A percentile compares a stretch with the other conserved stretches of the same genome.
phyloP scores from a whole-genome alignment of 805 yeast species.

The Peterozyma toletana region DNA sequence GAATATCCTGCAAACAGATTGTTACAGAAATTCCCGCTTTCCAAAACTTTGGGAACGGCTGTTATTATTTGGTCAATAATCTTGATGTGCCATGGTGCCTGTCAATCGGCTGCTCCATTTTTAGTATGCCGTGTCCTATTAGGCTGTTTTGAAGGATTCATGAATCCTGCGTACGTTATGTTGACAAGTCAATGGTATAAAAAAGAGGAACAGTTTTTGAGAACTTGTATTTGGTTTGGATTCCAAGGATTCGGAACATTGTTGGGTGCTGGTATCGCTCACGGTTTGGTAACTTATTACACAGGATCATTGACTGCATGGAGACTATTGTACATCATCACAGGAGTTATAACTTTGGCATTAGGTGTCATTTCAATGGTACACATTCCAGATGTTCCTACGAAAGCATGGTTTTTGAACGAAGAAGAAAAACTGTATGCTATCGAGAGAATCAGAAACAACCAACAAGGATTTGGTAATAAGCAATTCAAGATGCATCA shows the following conservation, averaged over 20 bases:
- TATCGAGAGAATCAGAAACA: conserved; percentile 42
- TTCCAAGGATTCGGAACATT: conserved; percentile 39
- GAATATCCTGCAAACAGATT: conserved; percentile 34
- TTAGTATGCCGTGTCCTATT: conserved; percentile 48
- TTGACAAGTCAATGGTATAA: conserved; percentile 55
- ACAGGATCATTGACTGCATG: conserved; percentile 42
- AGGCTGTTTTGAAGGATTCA: conserved; percentile 44
- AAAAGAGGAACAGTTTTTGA: conserved; percentile 32
- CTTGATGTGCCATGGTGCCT: conserved; percentile 44
- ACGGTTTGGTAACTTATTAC: conserved; percentile 37
- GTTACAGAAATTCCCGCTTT: conserved; percentile 46
- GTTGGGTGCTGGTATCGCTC: conserved; percentile 47
- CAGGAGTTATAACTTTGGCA: conserved; percentile 53
- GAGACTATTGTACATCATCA: conserved; percentile 52
- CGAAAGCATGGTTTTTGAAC: conserved; percentile 34
- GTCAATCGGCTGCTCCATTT: conserved; percentile 42
- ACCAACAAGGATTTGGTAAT: conserved; percentile 37
- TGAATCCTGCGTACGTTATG: conserved; percentile 49
- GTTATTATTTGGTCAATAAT: conserved; percentile 49
- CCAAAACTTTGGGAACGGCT: conserved; percentile 39
- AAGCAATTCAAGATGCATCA: conserved; percentile 28
- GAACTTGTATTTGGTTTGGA: conserved; percentile 36
- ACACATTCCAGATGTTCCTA: conserved; percentile 52
- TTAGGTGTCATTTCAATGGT: conserved; percentile 38
- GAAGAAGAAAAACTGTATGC: conserved; percentile 35